phyloP scores from a whole-genome alignment of 2,329 filamentous ascomycete genomes.

The Aspergillus aculeatinus region DNA sequence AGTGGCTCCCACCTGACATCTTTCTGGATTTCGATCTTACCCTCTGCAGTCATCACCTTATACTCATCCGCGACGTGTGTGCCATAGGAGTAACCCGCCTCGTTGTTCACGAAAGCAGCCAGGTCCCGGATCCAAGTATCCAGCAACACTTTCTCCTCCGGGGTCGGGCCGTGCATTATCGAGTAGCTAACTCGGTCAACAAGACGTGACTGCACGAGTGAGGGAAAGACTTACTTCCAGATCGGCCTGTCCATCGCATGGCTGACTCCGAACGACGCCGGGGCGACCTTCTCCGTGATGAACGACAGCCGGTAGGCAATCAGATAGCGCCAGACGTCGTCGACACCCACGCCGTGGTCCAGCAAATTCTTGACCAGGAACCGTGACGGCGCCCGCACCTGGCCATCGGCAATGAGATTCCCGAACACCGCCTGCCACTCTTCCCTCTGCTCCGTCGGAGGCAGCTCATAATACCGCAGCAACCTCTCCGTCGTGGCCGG shows the following conservation, averaged over 20 bases:
- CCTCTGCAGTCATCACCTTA: slow-evolving; percentile 36
- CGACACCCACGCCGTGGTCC: slow-evolving; percentile 33
- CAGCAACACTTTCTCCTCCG: slow-evolving; percentile 37
- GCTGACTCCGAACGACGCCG: slow-evolving; percentile 27
- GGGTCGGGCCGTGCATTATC: slow-evolving; percentile 41
- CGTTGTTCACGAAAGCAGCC: slow-evolving; percentile 39
- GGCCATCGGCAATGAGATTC: slow-evolving; percentile 33
- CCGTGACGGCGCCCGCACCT: slow-evolving; percentile 23
- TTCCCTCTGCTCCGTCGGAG: slow-evolving; percentile 27
- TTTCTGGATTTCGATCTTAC: slow-evolving; percentile 33
- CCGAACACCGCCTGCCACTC: slow-evolving; percentile 45
- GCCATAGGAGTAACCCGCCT: slow-evolving; percentile 32
- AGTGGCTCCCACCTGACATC: slow-evolving; percentile 37
- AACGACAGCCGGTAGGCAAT: slow-evolving; percentile 46
- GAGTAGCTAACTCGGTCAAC: slow-evolving; percentile 31
- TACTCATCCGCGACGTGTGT: slow-evolving; percentile 37
- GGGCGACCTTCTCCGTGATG: slow-evolving; percentile 42
- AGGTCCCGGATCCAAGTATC: slow-evolving; percentile 41
- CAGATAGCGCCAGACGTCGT: slow-evolving; percentile 45
- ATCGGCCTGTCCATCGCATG: slow-evolving; percentile 47
- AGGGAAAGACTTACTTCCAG: slow-evolving; percentile 41
- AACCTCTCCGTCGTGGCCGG: slow-evolving; percentile 39
- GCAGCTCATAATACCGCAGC: slow-evolving; percentile 38
- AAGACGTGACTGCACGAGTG: too few relatives aligned
- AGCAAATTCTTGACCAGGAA: slow-evolving; percentile 20